Evolutionary conservation across 257 asterid species (phyloP).

Genomic region (Solanum pennellii): DNA sequence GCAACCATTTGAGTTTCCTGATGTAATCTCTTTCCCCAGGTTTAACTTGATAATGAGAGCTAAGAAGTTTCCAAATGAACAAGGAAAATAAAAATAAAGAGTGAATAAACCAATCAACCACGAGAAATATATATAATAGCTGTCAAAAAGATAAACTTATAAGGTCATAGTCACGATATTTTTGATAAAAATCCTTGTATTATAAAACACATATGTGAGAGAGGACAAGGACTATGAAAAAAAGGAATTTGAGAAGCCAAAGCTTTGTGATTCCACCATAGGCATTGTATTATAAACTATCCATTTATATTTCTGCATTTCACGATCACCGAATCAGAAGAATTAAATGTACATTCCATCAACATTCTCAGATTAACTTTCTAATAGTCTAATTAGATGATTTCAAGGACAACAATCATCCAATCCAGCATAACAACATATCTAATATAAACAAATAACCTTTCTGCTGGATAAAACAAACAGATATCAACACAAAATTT

Average conservation of each 20-base stretch:
- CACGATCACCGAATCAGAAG: neutral
- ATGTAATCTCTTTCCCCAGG: neutral
- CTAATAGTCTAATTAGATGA: neutral
- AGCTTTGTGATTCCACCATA: neutral
- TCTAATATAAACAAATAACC: neutral
- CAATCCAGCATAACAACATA: neutral
- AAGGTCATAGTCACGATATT: neutral
- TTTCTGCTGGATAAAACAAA: neutral
- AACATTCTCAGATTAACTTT: neutral
- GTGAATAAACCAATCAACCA: neutral
- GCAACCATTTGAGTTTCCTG: neutral
- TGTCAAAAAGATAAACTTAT: neutral
- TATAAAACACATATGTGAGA: neutral
- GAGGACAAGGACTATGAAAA: neutral
- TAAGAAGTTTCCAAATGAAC: neutral
- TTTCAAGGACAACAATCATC: neutral
- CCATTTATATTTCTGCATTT: neutral
- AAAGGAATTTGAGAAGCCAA: neutral
- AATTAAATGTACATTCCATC: neutral
- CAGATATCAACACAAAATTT: neutral
- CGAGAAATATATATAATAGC: neutral
- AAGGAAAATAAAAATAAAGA: neutral
- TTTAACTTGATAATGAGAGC: conserved; percentile 18
- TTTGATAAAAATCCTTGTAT: neutral
- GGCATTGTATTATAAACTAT: neutral